These are phyloP conservation scores for Lepidium sativum DNA, from an alignment of 345 rosid genomes.

Conservation along the genomic window DNA sequence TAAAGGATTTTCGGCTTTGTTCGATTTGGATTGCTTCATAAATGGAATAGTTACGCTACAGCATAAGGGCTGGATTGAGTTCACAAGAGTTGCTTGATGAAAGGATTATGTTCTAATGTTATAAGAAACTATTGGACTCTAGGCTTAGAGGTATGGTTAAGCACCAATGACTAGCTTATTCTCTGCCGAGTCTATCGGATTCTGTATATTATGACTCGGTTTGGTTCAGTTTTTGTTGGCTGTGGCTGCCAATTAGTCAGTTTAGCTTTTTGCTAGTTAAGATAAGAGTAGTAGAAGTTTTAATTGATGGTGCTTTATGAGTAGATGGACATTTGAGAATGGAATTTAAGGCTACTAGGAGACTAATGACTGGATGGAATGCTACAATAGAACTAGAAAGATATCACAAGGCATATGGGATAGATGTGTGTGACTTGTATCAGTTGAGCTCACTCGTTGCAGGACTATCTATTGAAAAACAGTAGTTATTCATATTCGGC, in stretches of 20 bases:
- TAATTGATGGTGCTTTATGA: background rate
- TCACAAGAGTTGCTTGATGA: background rate
- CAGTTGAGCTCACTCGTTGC: background rate
- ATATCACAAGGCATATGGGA: too few species aligned
- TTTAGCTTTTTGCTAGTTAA: background rate
- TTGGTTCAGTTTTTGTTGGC: background rate
- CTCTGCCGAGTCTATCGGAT: background rate
- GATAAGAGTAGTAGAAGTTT: background rate
- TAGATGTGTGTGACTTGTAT: background rate
- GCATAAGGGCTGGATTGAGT: background rate
- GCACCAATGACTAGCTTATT: background rate
- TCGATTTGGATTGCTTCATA: background rate
- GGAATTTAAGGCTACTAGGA: background rate
- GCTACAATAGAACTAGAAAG: background rate
- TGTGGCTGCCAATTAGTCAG: background rate
- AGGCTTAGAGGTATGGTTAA: background rate
- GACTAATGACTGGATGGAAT: background rate
- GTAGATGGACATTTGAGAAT: background rate
- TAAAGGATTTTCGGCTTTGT: conserved; percentile 12
- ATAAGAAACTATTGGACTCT: background rate
- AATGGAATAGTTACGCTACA: background rate
- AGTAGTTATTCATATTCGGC: background rate
- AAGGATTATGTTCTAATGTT: background rate
- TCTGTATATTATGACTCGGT: background rate
- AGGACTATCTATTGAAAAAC: background rate